Evolutionary conservation across 805 yeast genomes (phyloP).

Genomic region (Jamesozyma hellenica): DNA sequence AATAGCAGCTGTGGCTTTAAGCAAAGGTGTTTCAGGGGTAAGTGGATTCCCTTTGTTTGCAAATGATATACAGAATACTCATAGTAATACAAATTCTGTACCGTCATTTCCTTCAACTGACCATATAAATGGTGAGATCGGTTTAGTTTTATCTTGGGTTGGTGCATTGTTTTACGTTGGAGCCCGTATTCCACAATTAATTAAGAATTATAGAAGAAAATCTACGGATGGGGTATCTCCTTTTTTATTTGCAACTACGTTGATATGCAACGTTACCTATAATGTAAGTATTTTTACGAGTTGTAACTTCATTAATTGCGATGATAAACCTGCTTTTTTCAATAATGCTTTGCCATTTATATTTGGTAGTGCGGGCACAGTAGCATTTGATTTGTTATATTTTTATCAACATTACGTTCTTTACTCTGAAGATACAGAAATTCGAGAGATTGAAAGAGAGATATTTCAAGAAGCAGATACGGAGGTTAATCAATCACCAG

Average conservation of each 20-base stretch:
- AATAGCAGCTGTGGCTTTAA: constrained; percentile 20
- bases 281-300: constrained; percentile 63
- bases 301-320: constrained; percentile 38
- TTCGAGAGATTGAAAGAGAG: constrained; percentile 22
- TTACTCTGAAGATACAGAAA: constrained; percentile 23
- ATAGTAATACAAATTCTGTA: too few relatives aligned
- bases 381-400: constrained; percentile 61
- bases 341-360: constrained; percentile 70
- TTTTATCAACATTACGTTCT: constrained; percentile 45
- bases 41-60: constrained; percentile 3
- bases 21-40: constrained; percentile 11
- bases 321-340: constrained; percentile 39
- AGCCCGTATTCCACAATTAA: constrained; percentile 77
- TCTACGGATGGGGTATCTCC: constrained; percentile 86
- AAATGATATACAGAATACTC: background rate
- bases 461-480: constrained; percentile 1
- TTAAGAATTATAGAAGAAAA: constrained; percentile 64
- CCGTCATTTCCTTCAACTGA: background rate
- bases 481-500: background rate
- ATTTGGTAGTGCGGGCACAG: constrained; percentile 78
- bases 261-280: constrained; percentile 69
- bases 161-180: constrained; percentile 67
- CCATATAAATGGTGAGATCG: constrained; percentile 22
- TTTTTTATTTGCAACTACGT: constrained; percentile 65
- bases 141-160: constrained; percentile 58